Percentiles rank a stretch among this genome's conserved stretches.
These are phyloP conservation scores for Corniculantispora saksenae DNA, from an alignment of 2,329 filamentous ascomycete species.

Conservation along the genomic window DNA sequence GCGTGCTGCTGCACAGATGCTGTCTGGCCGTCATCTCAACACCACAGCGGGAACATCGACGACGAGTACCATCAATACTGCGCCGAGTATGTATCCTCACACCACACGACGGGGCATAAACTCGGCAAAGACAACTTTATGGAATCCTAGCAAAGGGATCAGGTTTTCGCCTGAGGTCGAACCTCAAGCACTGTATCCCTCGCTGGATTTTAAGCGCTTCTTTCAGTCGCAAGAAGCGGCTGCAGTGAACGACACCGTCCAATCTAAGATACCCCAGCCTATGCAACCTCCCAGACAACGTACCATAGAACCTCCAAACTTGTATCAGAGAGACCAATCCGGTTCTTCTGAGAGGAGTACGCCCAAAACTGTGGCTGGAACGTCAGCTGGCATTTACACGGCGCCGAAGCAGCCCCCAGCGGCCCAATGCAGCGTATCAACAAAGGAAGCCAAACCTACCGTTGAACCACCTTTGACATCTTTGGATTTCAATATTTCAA, in stretches of 20 bases:
- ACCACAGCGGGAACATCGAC: neutral
- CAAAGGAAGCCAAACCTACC: neutral
- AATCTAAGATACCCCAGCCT: neutral
- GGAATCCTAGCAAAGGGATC: slow-evolving; percentile 33
- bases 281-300: neutral
- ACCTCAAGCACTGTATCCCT: slow-evolving; percentile 28
- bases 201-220: slow-evolving; percentile 16
- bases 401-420: neutral
- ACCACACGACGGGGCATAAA: neutral
- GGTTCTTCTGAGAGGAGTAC: neutral
- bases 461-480: slow-evolving; percentile 37
- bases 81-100: neutral
- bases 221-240: slow-evolving; percentile 12
- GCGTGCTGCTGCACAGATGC: slow-evolving; percentile 6
- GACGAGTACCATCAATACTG: neutral
- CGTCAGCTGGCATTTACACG: neutral
- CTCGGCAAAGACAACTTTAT: slow-evolving; percentile 23
- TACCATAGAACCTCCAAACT: neutral
- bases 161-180: slow-evolving; percentile 31
- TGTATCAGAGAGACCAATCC: neutral
- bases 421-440: neutral
- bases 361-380: neutral
- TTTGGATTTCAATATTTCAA: slow-evolving; percentile 49
- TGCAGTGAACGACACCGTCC: neutral
- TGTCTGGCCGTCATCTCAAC: neutral